Base-by-base conservation (phyloP, 257 asterid genomes). In the Capsicum baccatum region DNA sequence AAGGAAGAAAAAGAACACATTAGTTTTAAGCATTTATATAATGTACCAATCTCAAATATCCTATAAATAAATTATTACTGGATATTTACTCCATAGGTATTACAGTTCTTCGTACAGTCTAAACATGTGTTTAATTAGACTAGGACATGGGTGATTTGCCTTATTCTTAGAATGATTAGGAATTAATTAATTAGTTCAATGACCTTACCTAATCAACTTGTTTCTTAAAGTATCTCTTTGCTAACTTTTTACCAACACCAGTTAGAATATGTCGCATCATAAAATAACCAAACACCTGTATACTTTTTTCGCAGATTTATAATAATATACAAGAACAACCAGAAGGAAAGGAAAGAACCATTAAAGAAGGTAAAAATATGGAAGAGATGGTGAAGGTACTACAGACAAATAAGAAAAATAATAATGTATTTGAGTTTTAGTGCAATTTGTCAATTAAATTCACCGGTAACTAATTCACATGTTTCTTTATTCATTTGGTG, bases 181-280 rank as follows among this genome's bases (percentile, higher is more conserved):
- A 26, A 26, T 26, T 26, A 1, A 26, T 26, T 1, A 26, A 26
- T 26, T 26, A 26, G 33, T 26, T 26, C 33, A 26, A 26, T 26
- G 33, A 26, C 33, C 33, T 26, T 26, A 26, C 33, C 33, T 26
- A 26, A 26, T 26, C 33, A 26, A 26, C 33, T 1, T 26, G 33
- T 26, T 26, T 0, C 33, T 26, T 26, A 26, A 1, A 26, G 33
- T 26, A 26, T 26, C 33, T 26, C 33, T 26, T 26, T 26, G 33
- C 33, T 26, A 78, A 83, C 9, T 56, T 62, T 57, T 76, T 39
- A 39, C 60, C 50, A 78, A 62, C 42, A 87, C 83, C 79, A 83
- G 82, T 56, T 76, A 60, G 74, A 86, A 74, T 76, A 48, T 8
- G 66, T 47, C 57, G 69, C 9, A 76, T 7, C 35, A 50, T 48